Base-by-base conservation (phyloP, 768 basidiomycete species). In the Lentinula aciculospora region DNA sequence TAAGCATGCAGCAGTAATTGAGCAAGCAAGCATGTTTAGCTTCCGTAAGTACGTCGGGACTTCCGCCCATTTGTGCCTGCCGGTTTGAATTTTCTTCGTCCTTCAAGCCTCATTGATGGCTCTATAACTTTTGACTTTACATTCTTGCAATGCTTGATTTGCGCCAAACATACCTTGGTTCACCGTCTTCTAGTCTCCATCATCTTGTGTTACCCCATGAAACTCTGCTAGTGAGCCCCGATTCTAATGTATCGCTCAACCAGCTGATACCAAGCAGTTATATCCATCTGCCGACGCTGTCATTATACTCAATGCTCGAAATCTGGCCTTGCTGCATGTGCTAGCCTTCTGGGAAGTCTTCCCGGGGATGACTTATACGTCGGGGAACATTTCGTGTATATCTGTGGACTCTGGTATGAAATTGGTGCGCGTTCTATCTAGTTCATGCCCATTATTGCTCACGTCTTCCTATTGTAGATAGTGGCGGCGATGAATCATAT, bases 291-390 rank as follows among this genome's bases (percentile, higher is more conserved):
- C 82, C 36, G 83, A 89, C 66, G 77, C 84, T 2, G 69, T 92
- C 61, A 76, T 91, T 57, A 73, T 92, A 44, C 81, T 89, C 64
- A 75, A 92, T 75, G 87, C 90, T n/a, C 78, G 74, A 57, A 78
- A 75, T 15, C 81, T 92, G 32, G 69, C 75, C 17, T 76, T 93
- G 46, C 69, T 85, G 58, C 85, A 86, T 59, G 81, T 88, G 46
- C 81, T 94, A 23, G 82, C 86, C 31, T 89, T 93, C 65, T 86
- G 82, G 75, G 89, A 93, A 67, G 88, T 85, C 5, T 93, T 91
- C 66, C 89, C 91, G 4, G 78, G 81, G n/a, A 64, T 75, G 12
- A 70, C 70, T 8, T 73, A 79, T 57, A 63, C 71, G 10, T 69
- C 70, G 27, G 75, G 78, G 53, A 68, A 66, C 34, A 79, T 92